A percentile compares a stretch with the other conserved stretches of the same genome.
Conservation (phyloP, 768 basidiomycete species). For the Rhizopogon rudus region DNA sequence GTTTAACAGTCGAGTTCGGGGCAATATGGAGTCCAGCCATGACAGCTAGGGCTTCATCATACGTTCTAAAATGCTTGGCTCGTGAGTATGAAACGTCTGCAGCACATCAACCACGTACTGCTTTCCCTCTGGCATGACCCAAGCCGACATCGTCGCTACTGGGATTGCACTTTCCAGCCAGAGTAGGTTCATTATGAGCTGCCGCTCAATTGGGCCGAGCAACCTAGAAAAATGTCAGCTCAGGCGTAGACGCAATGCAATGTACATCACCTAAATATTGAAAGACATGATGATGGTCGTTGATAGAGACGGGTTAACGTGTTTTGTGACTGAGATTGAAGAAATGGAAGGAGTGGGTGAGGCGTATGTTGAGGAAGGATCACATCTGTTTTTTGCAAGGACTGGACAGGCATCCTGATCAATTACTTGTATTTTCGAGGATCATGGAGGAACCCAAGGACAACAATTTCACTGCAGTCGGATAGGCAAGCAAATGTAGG, state of each 20-base stretch:
- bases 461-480: no score
- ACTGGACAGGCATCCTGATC: constrained; percentile 3
- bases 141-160: constrained; percentile 62
- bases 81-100: neutral
- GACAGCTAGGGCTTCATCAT: constrained; percentile 62
- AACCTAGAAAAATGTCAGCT: constrained; percentile 40
- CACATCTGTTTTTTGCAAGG: neutral
- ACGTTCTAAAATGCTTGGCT: constrained; percentile 43
- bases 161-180: constrained; percentile 81
- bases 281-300: constrained; percentile 82
- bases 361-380: constrained; percentile 28
- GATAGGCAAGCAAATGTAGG: neutral
- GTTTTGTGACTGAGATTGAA: constrained; percentile 76
- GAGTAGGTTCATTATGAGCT: constrained; percentile 81
- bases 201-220: constrained; percentile 72
- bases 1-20: constrained; percentile 51
- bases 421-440: neutral
- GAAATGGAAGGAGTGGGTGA: constrained; percentile 73
- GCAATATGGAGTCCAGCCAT: constrained; percentile 69
- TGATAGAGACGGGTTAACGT: constrained; percentile 77
- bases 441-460: neutral
- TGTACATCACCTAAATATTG: constrained; percentile 71
- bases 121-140: constrained; percentile 73
- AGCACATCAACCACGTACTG: constrained; percentile 38
- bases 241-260: neutral